Evolutionary conservation across 306 rosid genomes (phyloP), one percentile per base, ranked within the genome.

Genomic region (Vigna nakashimae): DNA sequence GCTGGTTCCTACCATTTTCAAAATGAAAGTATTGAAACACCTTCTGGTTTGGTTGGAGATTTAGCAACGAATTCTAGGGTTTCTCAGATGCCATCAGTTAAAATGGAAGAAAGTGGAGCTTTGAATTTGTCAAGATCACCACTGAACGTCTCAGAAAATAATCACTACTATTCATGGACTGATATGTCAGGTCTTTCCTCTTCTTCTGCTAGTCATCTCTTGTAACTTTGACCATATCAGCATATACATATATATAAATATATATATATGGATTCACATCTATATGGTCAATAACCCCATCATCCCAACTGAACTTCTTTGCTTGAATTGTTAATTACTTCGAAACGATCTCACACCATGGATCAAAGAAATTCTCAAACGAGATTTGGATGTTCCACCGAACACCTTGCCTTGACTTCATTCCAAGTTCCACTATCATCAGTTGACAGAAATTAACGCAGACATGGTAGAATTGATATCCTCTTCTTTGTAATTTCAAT

Each of bases 121-220:
- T 62, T 84, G 24, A 86, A 85, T 80, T 72, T 83, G 57, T 78
- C 86, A 30, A 86, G 90, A 71, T 48, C 91, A 38, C 17, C 71
- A 18, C 59, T 86, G 73, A 74, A 57, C 72, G 53, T 81, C 73
- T 46, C 85, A 9, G 86, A 86, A 48, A 79, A 76, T 68, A 78
- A 86, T 65, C 85, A 86, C 48, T 83, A 73, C 82, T 89, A 67
- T 78, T 79, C 87, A 12, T 92, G 95, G 97, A 87, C 87, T 18
- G 93, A 90, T 79, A 69, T 90, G 57, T 90, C 95, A 69, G 90
- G 87, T 68, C 86, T 90, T 82, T 83, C 87, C 45, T 84, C 97
- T 80, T 81, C 97, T 84, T 83, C 97, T 34, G 63, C 91, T 26
- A 24, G 49, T 76, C 90, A 88, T 78, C 87, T 90, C 86, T 80